phyloP scores from a whole-genome alignment of 352 stramenopile genomes.

The Globisporangium splendens region DNA sequence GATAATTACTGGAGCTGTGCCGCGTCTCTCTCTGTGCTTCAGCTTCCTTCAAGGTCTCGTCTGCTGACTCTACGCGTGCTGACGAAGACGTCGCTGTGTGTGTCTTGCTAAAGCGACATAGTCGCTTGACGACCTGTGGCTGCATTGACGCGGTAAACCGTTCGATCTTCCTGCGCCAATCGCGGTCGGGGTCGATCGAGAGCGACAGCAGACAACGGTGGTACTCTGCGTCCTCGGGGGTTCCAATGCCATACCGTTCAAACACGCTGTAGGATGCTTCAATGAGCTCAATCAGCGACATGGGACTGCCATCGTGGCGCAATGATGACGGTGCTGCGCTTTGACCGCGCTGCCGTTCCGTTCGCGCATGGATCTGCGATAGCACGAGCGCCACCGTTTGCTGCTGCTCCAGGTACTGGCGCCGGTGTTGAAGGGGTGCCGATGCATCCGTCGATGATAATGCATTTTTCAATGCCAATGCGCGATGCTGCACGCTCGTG shows the following conservation, averaged over 20 bases:
- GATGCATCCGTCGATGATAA: background rate
- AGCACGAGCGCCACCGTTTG: slow-evolving; percentile 26
- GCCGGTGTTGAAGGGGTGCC: background rate
- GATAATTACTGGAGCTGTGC: background rate
- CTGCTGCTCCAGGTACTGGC: background rate
- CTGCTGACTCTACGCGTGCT: background rate
- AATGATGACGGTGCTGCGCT: background rate
- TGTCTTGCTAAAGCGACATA: slow-evolving; percentile 8
- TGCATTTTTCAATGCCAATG: no score
- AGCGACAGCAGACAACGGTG: slow-evolving; percentile 55
- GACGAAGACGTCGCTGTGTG: background rate
- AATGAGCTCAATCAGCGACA: slow-evolving; percentile 66
- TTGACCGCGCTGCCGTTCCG: slow-evolving; percentile 17
- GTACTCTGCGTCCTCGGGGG: slow-evolving; percentile 47
- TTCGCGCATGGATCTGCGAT: slow-evolving; percentile 39
- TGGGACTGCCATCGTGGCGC: slow-evolving; percentile 7
- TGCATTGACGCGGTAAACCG: slow-evolving; percentile 21
- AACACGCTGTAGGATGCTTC: slow-evolving; percentile 54
- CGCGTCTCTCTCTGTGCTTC: background rate
- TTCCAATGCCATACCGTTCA: slow-evolving; percentile 33
- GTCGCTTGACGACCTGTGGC: slow-evolving; percentile 13
- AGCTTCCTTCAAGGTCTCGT: no score
- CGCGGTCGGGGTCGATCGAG: slow-evolving; percentile 44
- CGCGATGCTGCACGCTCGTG: background rate
- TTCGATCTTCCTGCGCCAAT: slow-evolving; percentile 59